phyloP scores from a whole-genome alignment of 177 flowering plant species.

The Tripterygium wilfordii region DNA sequence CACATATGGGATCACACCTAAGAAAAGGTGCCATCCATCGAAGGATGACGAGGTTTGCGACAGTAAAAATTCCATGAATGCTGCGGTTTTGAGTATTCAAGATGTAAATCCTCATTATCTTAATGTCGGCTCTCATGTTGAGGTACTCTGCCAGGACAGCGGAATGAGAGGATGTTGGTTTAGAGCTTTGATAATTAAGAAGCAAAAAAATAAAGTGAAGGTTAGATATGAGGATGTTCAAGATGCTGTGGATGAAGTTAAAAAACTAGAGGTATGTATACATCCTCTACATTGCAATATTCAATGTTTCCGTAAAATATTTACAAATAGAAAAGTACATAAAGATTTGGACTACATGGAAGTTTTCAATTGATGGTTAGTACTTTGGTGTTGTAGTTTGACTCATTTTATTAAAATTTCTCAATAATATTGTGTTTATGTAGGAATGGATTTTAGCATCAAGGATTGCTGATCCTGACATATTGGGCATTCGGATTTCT shows the following conservation, averaged over 20 bases:
- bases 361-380: neutral
- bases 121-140: slow-evolving; percentile 52
- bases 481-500: slow-evolving; percentile 37
- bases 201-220: slow-evolving; percentile 60
- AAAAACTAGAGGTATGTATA: slow-evolving; percentile 61
- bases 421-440: too few species aligned
- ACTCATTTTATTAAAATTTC: slow-evolving; percentile 2
- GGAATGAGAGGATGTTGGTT: slow-evolving; percentile 94
- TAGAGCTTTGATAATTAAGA: slow-evolving; percentile 62
- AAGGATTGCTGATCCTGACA: slow-evolving; percentile 48
- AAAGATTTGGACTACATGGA: too few species aligned
- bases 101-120: slow-evolving; percentile 17
- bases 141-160: slow-evolving; percentile 91
- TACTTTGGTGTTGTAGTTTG: neutral
- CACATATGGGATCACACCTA: slow-evolving; percentile 26
- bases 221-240: slow-evolving; percentile 65
- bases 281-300: too few species aligned
- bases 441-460: slow-evolving; percentile 86
- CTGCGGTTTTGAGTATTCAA: slow-evolving; percentile 6
- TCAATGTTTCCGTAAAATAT: too few species aligned
- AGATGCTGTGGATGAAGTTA: slow-evolving; percentile 69
- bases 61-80: slow-evolving; percentile 6
- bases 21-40: slow-evolving; percentile 32
- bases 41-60: slow-evolving; percentile 16
- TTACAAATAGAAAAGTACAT: too few species aligned